A percentile compares a stretch with the other conserved stretches of the same genome.
These are phyloP conservation scores for Colletotrichum plurivorum DNA, from an alignment of 2,329 filamentous ascomycete species.

Conservation along the genomic window DNA sequence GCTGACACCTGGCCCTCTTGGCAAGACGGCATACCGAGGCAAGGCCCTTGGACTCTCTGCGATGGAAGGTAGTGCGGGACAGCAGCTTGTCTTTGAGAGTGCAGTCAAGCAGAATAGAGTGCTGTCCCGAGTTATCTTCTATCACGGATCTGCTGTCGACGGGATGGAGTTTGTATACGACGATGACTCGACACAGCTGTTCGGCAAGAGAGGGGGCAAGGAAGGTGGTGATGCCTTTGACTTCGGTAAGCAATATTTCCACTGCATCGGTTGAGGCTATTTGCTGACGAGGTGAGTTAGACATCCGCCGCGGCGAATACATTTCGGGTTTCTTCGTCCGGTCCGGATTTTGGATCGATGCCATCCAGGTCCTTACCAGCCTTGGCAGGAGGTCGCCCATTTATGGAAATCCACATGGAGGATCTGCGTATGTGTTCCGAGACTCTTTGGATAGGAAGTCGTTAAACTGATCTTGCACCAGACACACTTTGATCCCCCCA, in stretches of 20 bases:
- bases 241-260: conserved; percentile 70
- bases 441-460: not conserved
- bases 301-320: conserved; percentile 87
- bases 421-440: conserved; percentile 78
- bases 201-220: conserved; percentile 85
- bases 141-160: conserved; percentile 79
- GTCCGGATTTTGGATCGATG: conserved; percentile 87
- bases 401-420: conserved; percentile 85
- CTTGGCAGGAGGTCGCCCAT: conserved; percentile 87
- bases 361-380: conserved; percentile 90
- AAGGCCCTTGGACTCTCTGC: conserved; percentile 80
- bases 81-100: conserved; percentile 83
- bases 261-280: not conserved
- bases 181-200: conserved; percentile 85
- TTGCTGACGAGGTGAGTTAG: conserved; percentile 56
- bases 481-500: conserved; percentile 90
- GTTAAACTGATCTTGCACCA: conserved; percentile 54
- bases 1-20: conserved; percentile 72
- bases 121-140: conserved; percentile 81
- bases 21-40: conserved; percentile 82
- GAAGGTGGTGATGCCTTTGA: conserved; percentile 80
- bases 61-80: conserved; percentile 77
- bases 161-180: conserved; percentile 96
- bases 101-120: conserved; percentile 78
- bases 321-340: conserved; percentile 89